Base-by-base conservation (phyloP, 768 basidiomycete species). In the Mycena crocata region DNA sequence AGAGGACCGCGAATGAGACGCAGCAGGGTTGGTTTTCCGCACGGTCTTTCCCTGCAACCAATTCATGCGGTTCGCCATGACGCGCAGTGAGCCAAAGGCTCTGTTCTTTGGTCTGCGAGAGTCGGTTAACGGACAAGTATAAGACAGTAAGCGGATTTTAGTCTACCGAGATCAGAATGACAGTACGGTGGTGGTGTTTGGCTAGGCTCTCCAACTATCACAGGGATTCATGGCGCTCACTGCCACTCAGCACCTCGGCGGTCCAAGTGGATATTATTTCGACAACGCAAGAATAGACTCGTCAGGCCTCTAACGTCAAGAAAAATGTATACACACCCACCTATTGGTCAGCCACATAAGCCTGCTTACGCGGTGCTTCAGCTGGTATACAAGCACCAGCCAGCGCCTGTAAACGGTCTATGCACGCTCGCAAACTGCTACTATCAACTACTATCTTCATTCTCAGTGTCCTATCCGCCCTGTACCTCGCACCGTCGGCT, bases 21-120 rank as follows among this genome's bases (percentile, higher is more conserved):
- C 39, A 1, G 82, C 62, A 7, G 79, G 74, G 15, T 84, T 88
- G 7, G 88, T 87, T 77, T 92, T 94, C 67, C 91, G 87, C 30
- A 94, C 83, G 6, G 90, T 91, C 55, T 91, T 93, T 3, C 93
- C 93, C 61, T 87, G 88, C 39, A 94, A 82, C 90, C 91, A 93
- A 8, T 70, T 70, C 69, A 70, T 66, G 49, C 69, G 76, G 52
- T 67, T 70, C 17, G 69, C 64, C 69, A 70, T 70, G n/a, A 50
- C n/a, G n/a, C n/a, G n/a, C n/a, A n/a, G n/a, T n/a, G n/a, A n/a
- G n/a, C n/a, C n/a, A n/a, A n/a, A n/a, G n/a, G n/a, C n/a, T n/a
- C n/a, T n/a, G n/a, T n/a, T n/a, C n/a, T n/a, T n/a, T 58, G 30
- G 26, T 50, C 23, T 24, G 5, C 24, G 46, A 9, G 35, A 37